Evolutionary conservation across 192 early-diverging fungal species (phyloP).

Genomic region (Ambispora gerdemannii): DNA sequence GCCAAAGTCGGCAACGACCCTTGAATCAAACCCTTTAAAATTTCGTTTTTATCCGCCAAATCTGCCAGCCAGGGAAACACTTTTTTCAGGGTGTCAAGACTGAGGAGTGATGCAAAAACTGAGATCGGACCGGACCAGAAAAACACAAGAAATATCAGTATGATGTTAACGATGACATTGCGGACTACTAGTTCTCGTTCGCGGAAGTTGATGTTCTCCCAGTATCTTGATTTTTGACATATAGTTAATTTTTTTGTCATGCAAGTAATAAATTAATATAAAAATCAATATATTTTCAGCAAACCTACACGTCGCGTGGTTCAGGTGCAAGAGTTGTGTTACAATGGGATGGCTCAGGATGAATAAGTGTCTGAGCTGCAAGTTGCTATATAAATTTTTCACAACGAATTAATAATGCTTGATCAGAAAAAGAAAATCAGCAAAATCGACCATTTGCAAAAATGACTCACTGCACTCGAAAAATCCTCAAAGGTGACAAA

Average conservation of each 20-base stretch:
- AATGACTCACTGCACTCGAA: slow-evolving; percentile 58
- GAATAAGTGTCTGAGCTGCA: slow-evolving; percentile 61
- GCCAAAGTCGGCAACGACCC: slow-evolving; percentile 70
- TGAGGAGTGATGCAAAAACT: slow-evolving; percentile 62
- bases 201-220: slow-evolving; percentile 70
- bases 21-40: slow-evolving; percentile 60
- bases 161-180: slow-evolving; percentile 48
- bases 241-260: too few species aligned
- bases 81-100: slow-evolving; percentile 55
- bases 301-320: slow-evolving; percentile 61
- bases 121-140: slow-evolving; percentile 76
- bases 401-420: too few species aligned
- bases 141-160: slow-evolving; percentile 65
- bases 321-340: slow-evolving; percentile 64
- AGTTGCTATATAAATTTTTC: slow-evolving; percentile 43
- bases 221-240: too few species aligned
- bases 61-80: slow-evolving; percentile 59
- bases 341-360: slow-evolving; percentile 64
- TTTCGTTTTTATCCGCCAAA: slow-evolving; percentile 45
- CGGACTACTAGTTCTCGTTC: slow-evolving; percentile 52
- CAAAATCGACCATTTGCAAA: too few species aligned
- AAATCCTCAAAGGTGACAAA: slow-evolving; percentile 79
- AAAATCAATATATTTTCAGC: too few species aligned
- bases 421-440: too few species aligned
- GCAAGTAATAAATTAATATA: too few species aligned